Percentiles rank a stretch among this genome's conserved stretches.
phyloP scores from a whole-genome alignment of 2,329 filamentous ascomycete genomes.

The Cladosporium sp. region DNA sequence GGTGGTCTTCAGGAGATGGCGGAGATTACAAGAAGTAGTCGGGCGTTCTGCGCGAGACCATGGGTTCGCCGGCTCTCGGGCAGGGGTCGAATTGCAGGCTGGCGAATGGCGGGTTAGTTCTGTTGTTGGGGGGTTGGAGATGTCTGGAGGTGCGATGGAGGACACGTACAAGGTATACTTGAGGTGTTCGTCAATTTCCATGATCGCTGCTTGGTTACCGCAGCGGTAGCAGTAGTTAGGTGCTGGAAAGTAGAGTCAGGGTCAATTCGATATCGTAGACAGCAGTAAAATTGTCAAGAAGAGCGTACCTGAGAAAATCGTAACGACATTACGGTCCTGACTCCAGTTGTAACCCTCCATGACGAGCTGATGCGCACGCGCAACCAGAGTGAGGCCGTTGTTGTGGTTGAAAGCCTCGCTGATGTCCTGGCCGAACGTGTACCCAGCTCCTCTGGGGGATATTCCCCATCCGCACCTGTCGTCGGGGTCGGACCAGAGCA shows the following conservation, averaged over 20 bases:
- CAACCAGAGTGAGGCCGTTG: constrained; percentile 93
- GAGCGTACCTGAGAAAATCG: constrained; percentile 85
- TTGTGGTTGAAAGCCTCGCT: constrained; percentile 99
- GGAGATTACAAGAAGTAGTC: constrained; percentile 89
- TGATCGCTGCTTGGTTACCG: constrained; percentile 99
- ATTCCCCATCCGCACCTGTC: constrained; percentile 74
- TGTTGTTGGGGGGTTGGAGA: not conserved
- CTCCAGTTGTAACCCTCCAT: constrained; percentile 99
- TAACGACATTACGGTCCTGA: constrained; percentile 96
- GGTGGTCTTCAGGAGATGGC: too few species aligned
- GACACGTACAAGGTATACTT: constrained; percentile 96
- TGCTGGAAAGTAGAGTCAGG: constrained; percentile 38
- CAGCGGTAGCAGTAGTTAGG: constrained; percentile 92
- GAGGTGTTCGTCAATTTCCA: constrained; percentile 99
- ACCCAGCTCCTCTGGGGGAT: constrained; percentile 62
- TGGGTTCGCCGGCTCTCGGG: constrained; percentile 93
- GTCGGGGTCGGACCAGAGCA: constrained; percentile 97
- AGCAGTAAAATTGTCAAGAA: not conserved
- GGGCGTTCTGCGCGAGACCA: constrained; percentile 92
- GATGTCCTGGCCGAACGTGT: constrained; percentile 80
- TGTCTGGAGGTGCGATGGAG: not conserved
- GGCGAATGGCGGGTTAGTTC: constrained; percentile 25
- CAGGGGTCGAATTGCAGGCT: constrained; percentile 99
- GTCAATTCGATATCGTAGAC: not conserved
- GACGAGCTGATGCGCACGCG: constrained; percentile 93